These are phyloP conservation scores for Russula sp. DNA, from an alignment of 768 basidiomycete genomes.

Conservation along the genomic window DNA sequence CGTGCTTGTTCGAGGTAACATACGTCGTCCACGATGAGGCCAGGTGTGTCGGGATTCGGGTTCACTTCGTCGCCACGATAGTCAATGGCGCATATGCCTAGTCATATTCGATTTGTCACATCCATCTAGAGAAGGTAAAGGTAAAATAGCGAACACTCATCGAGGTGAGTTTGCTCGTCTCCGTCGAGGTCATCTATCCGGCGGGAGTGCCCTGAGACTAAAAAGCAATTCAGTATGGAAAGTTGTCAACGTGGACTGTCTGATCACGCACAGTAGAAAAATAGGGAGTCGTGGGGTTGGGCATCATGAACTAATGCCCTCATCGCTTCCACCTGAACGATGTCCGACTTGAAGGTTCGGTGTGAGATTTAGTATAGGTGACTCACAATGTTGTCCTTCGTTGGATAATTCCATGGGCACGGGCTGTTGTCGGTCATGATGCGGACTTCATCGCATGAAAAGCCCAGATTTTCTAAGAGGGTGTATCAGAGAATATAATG, in stretches of 20 bases:
- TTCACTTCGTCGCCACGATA: not conserved
- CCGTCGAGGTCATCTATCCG: not conserved
- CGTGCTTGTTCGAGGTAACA: not conserved
- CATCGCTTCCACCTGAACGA: not conserved
- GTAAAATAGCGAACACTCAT: slow-evolving; percentile 1
- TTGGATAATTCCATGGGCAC: not conserved
- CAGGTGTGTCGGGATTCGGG: not conserved
- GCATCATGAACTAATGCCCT: not conserved
- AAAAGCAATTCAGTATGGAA: not conserved
- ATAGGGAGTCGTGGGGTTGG: not conserved
- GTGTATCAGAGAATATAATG: not conserved
- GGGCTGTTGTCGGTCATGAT: not conserved
- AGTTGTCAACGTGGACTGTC: not conserved
- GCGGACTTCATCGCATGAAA: not conserved
- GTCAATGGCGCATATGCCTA: not conserved
- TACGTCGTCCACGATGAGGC: slow-evolving; percentile 2
- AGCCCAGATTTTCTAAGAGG: not conserved
- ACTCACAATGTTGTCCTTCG: not conserved
- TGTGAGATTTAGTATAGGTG: not conserved
- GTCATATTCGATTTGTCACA: not conserved
- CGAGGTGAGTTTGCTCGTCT: not conserved
- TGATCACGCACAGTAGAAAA: not conserved
- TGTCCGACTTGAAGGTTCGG: not conserved
- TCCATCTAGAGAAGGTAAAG: not conserved
- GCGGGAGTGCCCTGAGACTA: not conserved